Evolutionary conservation across 2,329 filamentous ascomycete species (phyloP).

Genomic region (Ustulina deusta): DNA sequence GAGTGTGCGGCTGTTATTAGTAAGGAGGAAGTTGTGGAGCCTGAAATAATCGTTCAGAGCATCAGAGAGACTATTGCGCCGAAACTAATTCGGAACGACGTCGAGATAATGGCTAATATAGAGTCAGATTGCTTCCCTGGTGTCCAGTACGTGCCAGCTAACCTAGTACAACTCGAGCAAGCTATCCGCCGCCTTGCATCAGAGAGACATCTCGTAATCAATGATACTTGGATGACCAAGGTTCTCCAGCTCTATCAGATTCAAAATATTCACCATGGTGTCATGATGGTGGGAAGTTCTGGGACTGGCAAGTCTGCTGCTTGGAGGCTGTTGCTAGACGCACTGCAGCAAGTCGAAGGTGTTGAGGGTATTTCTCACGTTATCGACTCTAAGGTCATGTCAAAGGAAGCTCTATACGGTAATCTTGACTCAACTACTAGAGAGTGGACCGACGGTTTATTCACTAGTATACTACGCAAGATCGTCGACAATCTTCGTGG

Average conservation of each 20-base stretch:
- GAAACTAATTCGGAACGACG: constrained; percentile 93
- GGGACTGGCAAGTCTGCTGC: constrained; percentile 97
- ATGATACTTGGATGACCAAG: constrained; percentile 97
- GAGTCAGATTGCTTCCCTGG: constrained; percentile 91
- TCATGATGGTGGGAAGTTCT: constrained; percentile 99
- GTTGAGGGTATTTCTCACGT: constrained; percentile 96
- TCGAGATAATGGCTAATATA: constrained; percentile 86
- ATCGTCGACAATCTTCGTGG: constrained; percentile 99
- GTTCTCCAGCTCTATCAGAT: constrained; percentile 98
- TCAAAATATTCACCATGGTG: constrained; percentile 96
- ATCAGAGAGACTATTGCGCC: constrained; percentile 98
- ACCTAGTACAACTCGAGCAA: constrained; percentile 80
- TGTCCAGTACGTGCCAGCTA: constrained; percentile 91
- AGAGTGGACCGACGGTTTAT: constrained; percentile 98
- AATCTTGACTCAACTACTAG: constrained; percentile 95
- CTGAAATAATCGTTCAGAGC: constrained; percentile 98
- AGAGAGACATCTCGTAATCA: constrained; percentile 89
- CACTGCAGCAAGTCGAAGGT: constrained; percentile 89
- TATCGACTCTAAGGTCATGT: constrained; percentile 99
- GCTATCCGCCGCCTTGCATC: constrained; percentile 86
- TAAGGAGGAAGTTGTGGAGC: constrained; percentile 82
- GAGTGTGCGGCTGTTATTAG: constrained; percentile 67
- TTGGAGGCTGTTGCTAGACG: constrained; percentile 92
- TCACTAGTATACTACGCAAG: constrained; percentile 96
- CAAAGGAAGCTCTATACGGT: constrained; percentile 96